Evolutionary conservation across 371 early-diverging fungal species (phyloP), one percentile per base, ranked within the genome.

Genomic region (Mortierella sp.): DNA sequence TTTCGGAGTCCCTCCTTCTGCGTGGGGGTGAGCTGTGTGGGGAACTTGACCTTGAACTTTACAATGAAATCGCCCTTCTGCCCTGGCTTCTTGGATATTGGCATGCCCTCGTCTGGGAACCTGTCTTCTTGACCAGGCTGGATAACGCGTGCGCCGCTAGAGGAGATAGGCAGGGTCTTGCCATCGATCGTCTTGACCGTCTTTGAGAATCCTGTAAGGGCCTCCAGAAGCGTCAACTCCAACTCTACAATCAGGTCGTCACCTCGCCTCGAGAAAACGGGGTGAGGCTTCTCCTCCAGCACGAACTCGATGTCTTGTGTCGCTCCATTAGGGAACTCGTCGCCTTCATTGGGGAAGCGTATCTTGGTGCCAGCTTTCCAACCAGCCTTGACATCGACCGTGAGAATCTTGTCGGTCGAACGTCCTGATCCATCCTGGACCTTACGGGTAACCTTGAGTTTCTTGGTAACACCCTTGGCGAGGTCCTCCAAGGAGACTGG

Each of bases 291-390:
- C 78, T 98, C 98, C 67, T 94, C 93, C n/a, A 99, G 64, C 21
- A 96, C 83, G 79, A 99, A 96, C 59, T 94, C 98, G 55, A 98
- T 88, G 73, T 97, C 97, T 81, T 97, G 97, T 8, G 79, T 79
- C 28, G 84, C 83, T 4, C 95, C 95, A 56, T 84, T 85, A 11
- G 93, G 88, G 34, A 93, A 60, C 64, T 97, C 95, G 78, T 98
- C 99, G 24, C 99, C 99, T 81, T 97, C 95, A 43, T 89, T 91
- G 2, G 90, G 84, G 84, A 95, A 99, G 17, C 92, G 91, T 68
- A 99, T 89, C 83, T 99, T 97, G 58, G 99, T 98, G 7, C 99
- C 99, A 5, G 96, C 92, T 80, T 99, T 99, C 96, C 98, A 97
- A 5, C 99, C 99, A 1, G 98, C 94, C 71, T 95, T 96, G 79